A percentile compares a stretch with the other conserved stretches of the same genome.
phyloP scores from a whole-genome alignment of 139 green algal genomes.

The Chlorella vulgaris region DNA sequence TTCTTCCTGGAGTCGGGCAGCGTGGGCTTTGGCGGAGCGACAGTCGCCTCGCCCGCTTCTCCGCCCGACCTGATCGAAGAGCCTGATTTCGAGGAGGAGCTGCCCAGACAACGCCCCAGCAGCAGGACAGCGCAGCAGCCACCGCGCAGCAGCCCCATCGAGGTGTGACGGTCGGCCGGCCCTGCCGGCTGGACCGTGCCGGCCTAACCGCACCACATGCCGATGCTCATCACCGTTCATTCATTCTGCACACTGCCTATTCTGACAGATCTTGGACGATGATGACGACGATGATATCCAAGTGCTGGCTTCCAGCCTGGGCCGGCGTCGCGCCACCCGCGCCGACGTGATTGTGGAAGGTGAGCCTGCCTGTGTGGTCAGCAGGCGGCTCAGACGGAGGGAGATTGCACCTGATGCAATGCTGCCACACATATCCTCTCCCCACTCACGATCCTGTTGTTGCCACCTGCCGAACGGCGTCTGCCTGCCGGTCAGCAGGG shows the following conservation, averaged over 20 bases:
- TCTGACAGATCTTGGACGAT: conserved; percentile 27
- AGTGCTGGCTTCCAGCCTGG: conserved; percentile 26
- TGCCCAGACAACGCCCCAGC: neutral
- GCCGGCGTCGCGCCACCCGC: neutral
- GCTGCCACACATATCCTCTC: neutral
- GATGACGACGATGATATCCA: conserved; percentile 34
- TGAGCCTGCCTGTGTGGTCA: too few species aligned
- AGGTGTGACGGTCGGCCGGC: neutral
- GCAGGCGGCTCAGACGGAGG: neutral
- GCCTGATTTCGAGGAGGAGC: neutral
- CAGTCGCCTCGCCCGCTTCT: neutral
- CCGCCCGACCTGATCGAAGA: conserved; percentile 15
- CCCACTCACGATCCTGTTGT: neutral
- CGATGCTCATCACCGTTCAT: neutral
- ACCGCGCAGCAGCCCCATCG: conserved; percentile 18
- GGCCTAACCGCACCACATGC: neutral
- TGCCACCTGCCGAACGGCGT: neutral
- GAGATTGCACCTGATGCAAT: neutral
- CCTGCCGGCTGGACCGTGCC: too few species aligned
- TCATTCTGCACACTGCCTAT: neutral
- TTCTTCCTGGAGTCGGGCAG: conserved; percentile 35
- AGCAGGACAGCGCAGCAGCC: neutral
- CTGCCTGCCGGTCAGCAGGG: neutral
- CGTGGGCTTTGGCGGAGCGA: conserved; percentile 1
- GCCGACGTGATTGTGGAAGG: neutral